Conservation (phyloP, 257 asterid genomes). For the Solanum habrochaites region DNA sequence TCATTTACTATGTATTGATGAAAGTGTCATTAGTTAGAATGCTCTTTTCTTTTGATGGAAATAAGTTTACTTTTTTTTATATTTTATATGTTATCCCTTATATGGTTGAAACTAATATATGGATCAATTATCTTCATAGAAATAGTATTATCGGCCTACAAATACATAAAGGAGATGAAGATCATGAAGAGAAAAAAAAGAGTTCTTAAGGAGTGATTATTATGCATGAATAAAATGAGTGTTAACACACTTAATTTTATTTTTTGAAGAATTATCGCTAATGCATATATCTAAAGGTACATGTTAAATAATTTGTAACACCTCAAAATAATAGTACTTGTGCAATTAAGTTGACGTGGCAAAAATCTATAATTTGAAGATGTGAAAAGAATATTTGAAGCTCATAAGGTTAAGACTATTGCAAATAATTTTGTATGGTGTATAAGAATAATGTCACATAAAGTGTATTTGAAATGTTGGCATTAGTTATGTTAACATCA, state of each 20-base stretch:
- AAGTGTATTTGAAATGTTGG: background rate
- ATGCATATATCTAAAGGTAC: background rate
- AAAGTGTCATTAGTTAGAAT: background rate
- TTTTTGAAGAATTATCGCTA: background rate
- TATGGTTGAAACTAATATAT: background rate
- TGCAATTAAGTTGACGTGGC: background rate
- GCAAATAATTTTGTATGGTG: background rate
- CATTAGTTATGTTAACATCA: too few relatives aligned
- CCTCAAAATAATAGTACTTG: background rate
- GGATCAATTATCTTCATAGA: background rate
- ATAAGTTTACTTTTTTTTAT: background rate
- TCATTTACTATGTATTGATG: background rate
- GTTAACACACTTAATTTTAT: background rate
- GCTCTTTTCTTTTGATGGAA: background rate
- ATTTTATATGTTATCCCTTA: background rate
- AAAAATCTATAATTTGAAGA: background rate
- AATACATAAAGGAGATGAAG: background rate
- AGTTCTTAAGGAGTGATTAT: background rate
- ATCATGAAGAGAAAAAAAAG: background rate
- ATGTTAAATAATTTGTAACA: background rate
- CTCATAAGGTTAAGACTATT: too few relatives aligned
- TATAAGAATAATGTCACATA: background rate
- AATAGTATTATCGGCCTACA: background rate
- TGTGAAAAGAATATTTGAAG: background rate
- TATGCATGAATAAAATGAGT: background rate